Base-by-base conservation (phyloP, 2,329 filamentous ascomycete genomes). In the Neonectria hederae region DNA sequence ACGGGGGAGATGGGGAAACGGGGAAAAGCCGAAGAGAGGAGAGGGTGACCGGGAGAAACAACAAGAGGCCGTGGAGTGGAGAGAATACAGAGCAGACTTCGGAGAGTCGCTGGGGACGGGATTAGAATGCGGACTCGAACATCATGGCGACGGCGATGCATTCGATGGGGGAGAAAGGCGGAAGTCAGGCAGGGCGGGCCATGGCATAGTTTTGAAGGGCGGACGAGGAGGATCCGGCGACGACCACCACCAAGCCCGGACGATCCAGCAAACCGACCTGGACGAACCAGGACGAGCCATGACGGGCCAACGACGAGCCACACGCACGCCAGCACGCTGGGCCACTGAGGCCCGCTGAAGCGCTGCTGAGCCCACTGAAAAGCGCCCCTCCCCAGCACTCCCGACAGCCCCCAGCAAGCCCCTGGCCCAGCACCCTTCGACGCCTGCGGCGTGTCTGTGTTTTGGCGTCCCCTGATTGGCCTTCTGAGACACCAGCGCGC, bases 51-150 rank as follows among this genome's bases (percentile, higher is more conserved):
- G 69, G 72, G 65, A 65, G 68, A 73, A 42, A 42, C n/a, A 42
- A 75, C 72, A 65, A 59, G 72, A 76, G 72, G 77, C 74, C 75
- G 77, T 77, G 72, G 78, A 80, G 77, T 76, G 76, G 78, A 76
- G 74, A 77, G 75, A 74, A 63, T 74, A 67, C 71, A 74, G 74
- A 85, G 84, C 84, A 84, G 84, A 86, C 84, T 85, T 82, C 81
- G 72, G 76, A 78, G 79, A 85, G 84, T 84, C 83, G 84, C 82
- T 82, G 81, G 80, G 72, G 76, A 78, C 77, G 76, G 72, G 68
- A 82, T 82, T 82, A 87, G 77, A 86, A 80, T 80, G 78, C 79
- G 75, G 74, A 82, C 77, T 81, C 82, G 82, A 85, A 84, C 77
- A 78, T 78, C 84, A 87, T 86, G 77, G 81, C 81, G 81, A 77